Conservation (phyloP, 2,329 filamentous ascomycete species). For the Epicoccum sorghinum region DNA sequence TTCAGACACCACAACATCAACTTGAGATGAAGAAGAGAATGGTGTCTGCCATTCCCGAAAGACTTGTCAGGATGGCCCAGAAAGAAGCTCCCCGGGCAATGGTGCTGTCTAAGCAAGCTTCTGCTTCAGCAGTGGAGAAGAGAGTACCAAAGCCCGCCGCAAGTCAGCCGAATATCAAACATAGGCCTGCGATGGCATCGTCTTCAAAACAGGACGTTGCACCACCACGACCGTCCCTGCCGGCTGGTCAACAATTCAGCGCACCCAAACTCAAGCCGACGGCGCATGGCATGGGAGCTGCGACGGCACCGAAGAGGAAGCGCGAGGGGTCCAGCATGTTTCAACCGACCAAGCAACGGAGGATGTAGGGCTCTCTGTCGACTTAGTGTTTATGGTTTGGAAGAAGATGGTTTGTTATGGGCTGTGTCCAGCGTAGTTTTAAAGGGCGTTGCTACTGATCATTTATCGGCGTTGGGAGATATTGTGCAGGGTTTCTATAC, state of each 20-base stretch:
- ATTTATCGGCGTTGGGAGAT: neutral
- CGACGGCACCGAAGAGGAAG: conserved; percentile 24
- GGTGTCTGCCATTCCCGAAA: conserved; percentile 36
- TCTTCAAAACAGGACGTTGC: conserved; percentile 17
- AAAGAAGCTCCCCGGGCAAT: conserved; percentile 31
- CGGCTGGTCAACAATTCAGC: conserved; percentile 37
- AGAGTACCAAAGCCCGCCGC: conserved; percentile 11
- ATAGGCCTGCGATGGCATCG: conserved; percentile 22
- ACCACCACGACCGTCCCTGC: conserved; percentile 31
- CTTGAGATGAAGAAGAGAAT: conserved; percentile 31
- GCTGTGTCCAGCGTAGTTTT: no score
- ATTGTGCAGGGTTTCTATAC: neutral
- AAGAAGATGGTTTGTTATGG: neutral
- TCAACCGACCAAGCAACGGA: conserved; percentile 15
- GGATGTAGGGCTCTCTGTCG: neutral
- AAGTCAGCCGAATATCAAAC: conserved; percentile 30
- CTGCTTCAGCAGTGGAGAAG: conserved; percentile 26
- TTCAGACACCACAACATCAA: conserved; percentile 36
- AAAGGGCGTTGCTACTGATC: no score
- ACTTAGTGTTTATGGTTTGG: neutral
- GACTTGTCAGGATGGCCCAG: conserved; percentile 41
- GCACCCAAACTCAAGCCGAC: conserved; percentile 32
- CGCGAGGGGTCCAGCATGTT: conserved; percentile 30
- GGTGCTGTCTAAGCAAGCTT: conserved; percentile 35
- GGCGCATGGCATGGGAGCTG: conserved; percentile 16